phyloP scores from a whole-genome alignment of 2,329 filamentous ascomycete species.

The Aspergillus sp. region DNA sequence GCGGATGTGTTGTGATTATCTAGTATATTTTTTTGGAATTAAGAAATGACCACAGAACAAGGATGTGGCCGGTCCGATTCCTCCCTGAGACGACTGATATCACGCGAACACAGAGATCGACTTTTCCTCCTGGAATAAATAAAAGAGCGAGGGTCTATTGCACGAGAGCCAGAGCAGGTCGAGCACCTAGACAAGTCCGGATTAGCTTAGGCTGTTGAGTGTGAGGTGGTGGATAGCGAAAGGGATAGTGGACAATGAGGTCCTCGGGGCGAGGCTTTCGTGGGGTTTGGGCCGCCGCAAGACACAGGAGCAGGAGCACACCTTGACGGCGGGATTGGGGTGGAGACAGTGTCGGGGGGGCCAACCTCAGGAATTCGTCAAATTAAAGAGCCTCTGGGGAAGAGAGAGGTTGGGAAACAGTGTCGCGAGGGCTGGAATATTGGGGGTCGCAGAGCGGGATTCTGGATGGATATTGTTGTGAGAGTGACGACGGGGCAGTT shows the following conservation, averaged over 20 bases:
- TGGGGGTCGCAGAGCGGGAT: neutral
- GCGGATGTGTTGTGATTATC: conserved; percentile 43
- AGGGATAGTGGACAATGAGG: conserved; percentile 25
- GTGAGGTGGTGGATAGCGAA: conserved; percentile 23
- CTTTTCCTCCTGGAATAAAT: conserved; percentile 14
- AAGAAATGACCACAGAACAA: conserved; percentile 24
- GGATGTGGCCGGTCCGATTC: conserved; percentile 31
- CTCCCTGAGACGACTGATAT: conserved; percentile 31
- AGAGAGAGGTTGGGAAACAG: neutral
- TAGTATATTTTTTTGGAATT: conserved; percentile 20
- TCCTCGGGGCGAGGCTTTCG: conserved; percentile 36
- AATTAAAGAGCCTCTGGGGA: conserved; percentile 3
- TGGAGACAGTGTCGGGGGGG: neutral
- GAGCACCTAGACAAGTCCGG: conserved; percentile 15
- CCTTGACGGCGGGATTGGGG: conserved; percentile 26
- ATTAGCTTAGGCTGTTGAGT: conserved; percentile 18
- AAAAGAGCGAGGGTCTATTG: conserved; percentile 19
- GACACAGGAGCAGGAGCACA: conserved; percentile 27
- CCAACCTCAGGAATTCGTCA: conserved; percentile 10
- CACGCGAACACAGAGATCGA: conserved; percentile 25
- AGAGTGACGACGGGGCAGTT: conserved; percentile 15
- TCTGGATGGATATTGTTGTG: conserved; percentile 17
- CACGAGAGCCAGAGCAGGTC: conserved; percentile 13
- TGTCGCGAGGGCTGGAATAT: conserved; percentile 11
- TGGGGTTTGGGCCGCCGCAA: conserved; percentile 40